Conservation (phyloP, 768 basidiomycete species). For the Termitomyces titanicus region DNA sequence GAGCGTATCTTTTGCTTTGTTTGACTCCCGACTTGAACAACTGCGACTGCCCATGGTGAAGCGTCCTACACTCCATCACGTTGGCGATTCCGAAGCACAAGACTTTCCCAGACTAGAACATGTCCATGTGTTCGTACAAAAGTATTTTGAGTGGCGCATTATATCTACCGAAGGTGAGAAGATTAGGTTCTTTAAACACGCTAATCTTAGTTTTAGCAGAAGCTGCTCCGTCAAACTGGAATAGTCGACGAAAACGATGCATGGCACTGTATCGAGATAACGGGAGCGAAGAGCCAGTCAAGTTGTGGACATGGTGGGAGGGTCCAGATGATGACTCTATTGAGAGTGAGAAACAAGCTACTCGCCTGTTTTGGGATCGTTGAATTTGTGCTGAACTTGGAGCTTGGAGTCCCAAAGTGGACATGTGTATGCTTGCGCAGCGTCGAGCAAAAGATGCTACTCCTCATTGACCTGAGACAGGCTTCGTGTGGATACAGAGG, state of each 20-base stretch:
- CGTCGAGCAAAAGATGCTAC: background rate
- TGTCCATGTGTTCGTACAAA: constrained; percentile 38
- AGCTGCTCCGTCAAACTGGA: background rate
- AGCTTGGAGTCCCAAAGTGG: too few species aligned
- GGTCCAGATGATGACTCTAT: background rate
- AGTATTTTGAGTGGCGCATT: constrained; percentile 54
- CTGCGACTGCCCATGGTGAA: constrained; percentile 47
- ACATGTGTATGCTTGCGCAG: background rate
- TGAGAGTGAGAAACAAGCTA: background rate
- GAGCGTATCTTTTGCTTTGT: constrained; percentile 42
- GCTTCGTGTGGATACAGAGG: background rate
- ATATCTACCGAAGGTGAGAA: constrained; percentile 39
- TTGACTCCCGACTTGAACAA: constrained; percentile 56
- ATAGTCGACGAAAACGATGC: background rate
- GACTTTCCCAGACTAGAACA: constrained; percentile 24
- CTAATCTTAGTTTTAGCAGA: background rate
- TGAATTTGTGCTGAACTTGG: background rate
- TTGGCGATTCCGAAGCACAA: background rate
- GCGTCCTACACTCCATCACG: constrained; percentile 15
- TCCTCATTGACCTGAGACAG: too few species aligned
- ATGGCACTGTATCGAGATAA: constrained; percentile 4
- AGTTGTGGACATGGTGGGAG: constrained; percentile 14
- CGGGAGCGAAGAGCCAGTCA: background rate
- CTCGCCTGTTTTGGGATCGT: constrained; percentile 3
- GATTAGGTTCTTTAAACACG: background rate